Conservation (phyloP, 2,329 filamentous ascomycete genomes). For the Chaetomium olivaceum region DNA sequence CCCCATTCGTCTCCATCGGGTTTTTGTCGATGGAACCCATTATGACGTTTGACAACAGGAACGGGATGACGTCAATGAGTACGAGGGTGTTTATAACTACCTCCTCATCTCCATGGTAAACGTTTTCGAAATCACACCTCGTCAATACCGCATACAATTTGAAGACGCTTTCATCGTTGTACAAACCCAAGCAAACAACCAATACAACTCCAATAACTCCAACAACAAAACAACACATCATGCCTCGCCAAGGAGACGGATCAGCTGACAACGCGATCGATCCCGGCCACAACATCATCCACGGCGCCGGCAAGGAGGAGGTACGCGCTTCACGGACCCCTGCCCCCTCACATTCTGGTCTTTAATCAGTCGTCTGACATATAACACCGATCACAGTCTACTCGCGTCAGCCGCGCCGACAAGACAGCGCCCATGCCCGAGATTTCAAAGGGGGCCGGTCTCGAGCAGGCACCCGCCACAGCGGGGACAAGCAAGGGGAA, state of each 20-base stretch:
- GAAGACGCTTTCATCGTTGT: background rate
- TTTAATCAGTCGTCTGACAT: background rate
- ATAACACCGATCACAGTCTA: constrained; percentile 24
- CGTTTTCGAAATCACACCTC: background rate
- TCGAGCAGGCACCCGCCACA: constrained; percentile 45
- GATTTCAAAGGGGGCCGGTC: constrained; percentile 46
- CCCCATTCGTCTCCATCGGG: background rate
- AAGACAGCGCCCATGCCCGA: constrained; percentile 53
- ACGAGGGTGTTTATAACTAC: background rate
- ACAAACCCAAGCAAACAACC: background rate
- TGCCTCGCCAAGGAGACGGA: constrained; percentile 55
- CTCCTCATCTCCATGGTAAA: background rate
- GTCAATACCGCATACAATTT: background rate
- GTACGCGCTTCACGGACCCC: constrained; percentile 35
- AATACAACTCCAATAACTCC: no score
- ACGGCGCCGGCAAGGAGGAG: constrained; percentile 45
- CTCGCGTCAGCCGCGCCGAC: constrained; percentile 48
- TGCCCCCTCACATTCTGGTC: background rate
- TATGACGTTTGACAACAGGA: constrained; percentile 2
- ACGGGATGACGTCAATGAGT: constrained; percentile 3
- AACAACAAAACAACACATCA: constrained; percentile 34
- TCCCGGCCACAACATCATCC: constrained; percentile 44
- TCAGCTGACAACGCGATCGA: constrained; percentile 50
- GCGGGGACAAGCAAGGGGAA: constrained; percentile 48
- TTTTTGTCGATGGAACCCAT: background rate